Evolutionary conservation across 225 moss, liverwort and hornwort species (phyloP).

Genomic region (Pseudoscleropodium purum): DNA sequence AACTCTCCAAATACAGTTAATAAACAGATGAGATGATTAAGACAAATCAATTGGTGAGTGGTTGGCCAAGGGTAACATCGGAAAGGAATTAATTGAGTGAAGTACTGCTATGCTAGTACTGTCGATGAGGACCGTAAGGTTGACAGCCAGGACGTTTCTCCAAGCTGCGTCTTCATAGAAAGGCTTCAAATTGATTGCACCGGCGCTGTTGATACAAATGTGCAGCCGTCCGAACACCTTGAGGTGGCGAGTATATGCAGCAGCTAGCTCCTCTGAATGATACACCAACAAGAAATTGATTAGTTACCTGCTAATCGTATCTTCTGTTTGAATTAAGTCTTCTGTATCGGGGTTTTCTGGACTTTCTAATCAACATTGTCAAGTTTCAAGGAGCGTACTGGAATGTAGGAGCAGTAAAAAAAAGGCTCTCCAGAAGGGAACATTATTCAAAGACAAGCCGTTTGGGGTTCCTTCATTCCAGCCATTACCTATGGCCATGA

Average conservation of each 20-base stretch:
- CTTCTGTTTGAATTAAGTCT: background rate
- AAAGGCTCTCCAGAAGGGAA: no score
- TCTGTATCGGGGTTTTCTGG: background rate
- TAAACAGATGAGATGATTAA: no score
- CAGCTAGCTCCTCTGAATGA: background rate
- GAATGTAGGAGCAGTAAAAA: no score
- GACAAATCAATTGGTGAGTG: background rate
- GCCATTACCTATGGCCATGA: background rate
- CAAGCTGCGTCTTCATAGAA: conserved; percentile 36
- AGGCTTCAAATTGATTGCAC: background rate
- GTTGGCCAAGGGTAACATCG: background rate
- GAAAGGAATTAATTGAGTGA: background rate
- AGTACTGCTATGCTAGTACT: conserved; percentile 51
- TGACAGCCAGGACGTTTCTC: conserved; percentile 43
- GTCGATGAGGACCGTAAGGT: conserved; percentile 54
- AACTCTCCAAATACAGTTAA: background rate
- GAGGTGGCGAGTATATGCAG: conserved; percentile 52
- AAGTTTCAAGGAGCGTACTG: background rate
- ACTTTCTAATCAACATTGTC: background rate
- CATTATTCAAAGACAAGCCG: background rate
- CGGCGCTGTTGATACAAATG: conserved; percentile 71
- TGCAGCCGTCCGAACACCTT: conserved; percentile 52
- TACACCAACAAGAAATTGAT: background rate
- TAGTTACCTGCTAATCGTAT: background rate
- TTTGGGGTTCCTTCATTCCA: background rate